Evolutionary conservation across 2,329 filamentous ascomycete genomes (phyloP), one percentile per base, ranked within the genome.

Genomic region (Apiospora phragmitis): DNA sequence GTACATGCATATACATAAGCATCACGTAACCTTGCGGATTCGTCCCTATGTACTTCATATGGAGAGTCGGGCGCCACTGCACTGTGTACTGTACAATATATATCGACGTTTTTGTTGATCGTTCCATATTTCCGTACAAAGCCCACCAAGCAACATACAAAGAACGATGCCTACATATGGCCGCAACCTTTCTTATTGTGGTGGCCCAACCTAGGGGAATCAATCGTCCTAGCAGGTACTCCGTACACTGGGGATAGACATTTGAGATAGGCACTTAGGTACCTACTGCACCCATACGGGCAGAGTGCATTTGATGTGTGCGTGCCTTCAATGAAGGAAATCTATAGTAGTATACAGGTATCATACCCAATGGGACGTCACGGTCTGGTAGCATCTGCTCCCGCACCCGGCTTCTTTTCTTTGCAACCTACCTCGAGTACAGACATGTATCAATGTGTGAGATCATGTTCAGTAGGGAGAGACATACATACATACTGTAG

Each of bases 71-170:
- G 29, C 18, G 51, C 18, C 12, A 62, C 32, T 47, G 43, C n/a
- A 38, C 32, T 47, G 43, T 38, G 29, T 62, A 62, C 29, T 62
- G 55, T 62, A 62, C 55, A 62, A 38, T 26, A 41, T 62, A 62
- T 38, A n/a, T 62, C 32, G 21, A 62, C 38, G 32, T 35, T 62
- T 59, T 59, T 62, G 55, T 62, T 38, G 55, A 62, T 62, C 55
- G 55, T 62, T 62, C 55, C 55, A 62, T 62, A 62, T 21, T 38
- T 62, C 55, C 55, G 38, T 62, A 62, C 55, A 62, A 62, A 62
- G 55, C 55, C 55, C 55, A 62, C 55, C 11, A n/a, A 62, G 51
- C 55, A 62, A 62, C 32, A 38, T 18, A 38, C 55, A 62, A 62
- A 32, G 55, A 38, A 62, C 55, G 55, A 62, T 62, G 7, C 32